Base-by-base conservation (phyloP, 495 filamentous ascomycete genomes). In the Rostrohypoxylon terebratum region DNA sequence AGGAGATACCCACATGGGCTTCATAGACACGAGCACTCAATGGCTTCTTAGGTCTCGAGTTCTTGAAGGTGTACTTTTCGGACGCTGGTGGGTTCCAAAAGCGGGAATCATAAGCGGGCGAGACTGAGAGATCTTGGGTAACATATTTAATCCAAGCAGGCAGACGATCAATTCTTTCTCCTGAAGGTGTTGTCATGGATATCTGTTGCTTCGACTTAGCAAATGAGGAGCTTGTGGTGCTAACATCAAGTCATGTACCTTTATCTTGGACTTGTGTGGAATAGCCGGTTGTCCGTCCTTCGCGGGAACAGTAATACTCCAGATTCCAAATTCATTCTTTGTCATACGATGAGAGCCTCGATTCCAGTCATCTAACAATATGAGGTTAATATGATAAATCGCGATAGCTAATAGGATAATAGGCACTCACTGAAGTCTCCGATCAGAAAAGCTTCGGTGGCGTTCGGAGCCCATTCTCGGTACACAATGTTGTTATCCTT, bases 121-220 rank as follows among this genome's bases (percentile, higher is more conserved):
- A 97, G 44, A 97, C 88, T 9, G 80, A 85, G 33, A 99, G 86
- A 69, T 99, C 94, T 80, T 99, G 96, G 3, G 94, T 96, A 50
- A 97, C 95, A 67, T 96, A 93, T 78, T 90, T 97, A 84, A 98
- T 98, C 96, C 96, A 99, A 40, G 93, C 91, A 45, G 96, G 96
- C 40, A 98, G 82, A 66, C 96, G 88, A 78, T 98, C 96, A 73
- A 96, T 89, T 73, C 92, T 87, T 73, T 94, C 90, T 40, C 91
- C 91, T 20, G 84, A 87, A 51, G 92, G 93, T 10, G 92, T 89
- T 25, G 93, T 89, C 84, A 99, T 87, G 11, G 93, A 92, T 58
- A 97, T 92, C 94, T 97, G 69, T 6, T 33, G 33, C 55, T 59
- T 79, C 23, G 59, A 7, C 62, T 78, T 54, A 72, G 76, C 25